Evolutionary conservation across 129 eudicot species (phyloP).

Genomic region (carrot (Daucus carota)): DH1_v3.0 NC_030385.2:8006501-8007000

Average conservation of each 20-base stretch:
- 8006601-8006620: conserved; percentile 48
- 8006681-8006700: conserved; percentile 28
- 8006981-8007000: conserved; percentile 44
- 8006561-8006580: conserved; percentile 32
- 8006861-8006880: conserved; percentile 21
- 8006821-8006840: conserved; percentile 35
- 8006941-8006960: conserved; percentile 48
- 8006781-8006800: conserved; percentile 50
- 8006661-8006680: conserved; percentile 28
- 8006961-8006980: conserved; percentile 39
- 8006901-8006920: conserved; percentile 48
- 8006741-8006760: conserved; percentile 16
- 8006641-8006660: conserved; percentile 35
- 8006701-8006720: background rate
- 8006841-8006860: conserved; percentile 53
- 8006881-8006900: conserved; percentile 26
- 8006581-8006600: conserved; percentile 41
- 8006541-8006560: background rate
- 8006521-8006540: conserved; percentile 9
- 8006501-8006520: conserved; percentile 13
- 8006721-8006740: conserved; percentile 4
- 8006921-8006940: conserved; percentile 55
- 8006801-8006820: conserved; percentile 43
- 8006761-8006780: conserved; percentile 54
- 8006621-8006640: conserved; percentile 53